Percentiles rank a stretch among this genome's conserved stretches.
Conservation (phyloP, 2,329 filamentous ascomycete species). For the Aspergillus japonicus region DNA sequence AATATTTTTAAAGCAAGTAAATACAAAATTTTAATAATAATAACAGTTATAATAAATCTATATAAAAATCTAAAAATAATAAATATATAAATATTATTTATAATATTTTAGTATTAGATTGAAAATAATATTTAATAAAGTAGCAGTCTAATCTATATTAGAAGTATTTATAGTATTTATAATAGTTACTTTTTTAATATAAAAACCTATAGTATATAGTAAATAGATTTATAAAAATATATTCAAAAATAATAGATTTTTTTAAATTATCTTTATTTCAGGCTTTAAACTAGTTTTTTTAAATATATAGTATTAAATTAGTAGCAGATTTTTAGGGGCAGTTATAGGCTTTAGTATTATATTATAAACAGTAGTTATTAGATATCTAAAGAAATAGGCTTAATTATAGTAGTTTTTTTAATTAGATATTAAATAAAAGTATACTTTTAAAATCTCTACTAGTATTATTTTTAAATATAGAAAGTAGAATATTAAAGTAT, state of each 20-base stretch:
- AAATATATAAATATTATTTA: background rate
- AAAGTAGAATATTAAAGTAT: too few species aligned
- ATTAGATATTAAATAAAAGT: too few species aligned
- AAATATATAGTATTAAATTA: background rate
- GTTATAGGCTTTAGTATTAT: background rate
- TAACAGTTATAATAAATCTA: too few species aligned
- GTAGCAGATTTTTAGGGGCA: background rate
- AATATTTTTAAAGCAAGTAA: background rate
- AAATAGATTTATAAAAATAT: background rate
- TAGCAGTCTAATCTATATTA: too few species aligned
- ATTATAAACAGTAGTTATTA: background rate
- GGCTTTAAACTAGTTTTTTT: too few species aligned
- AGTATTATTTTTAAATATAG: too few species aligned
- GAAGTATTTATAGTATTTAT: too few species aligned
- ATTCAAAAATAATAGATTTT: background rate
- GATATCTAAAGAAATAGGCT: background rate
- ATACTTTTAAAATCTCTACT: too few species aligned
- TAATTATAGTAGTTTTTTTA: background rate
- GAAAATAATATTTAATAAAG: too few species aligned
- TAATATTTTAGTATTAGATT: background rate
- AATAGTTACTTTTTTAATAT: too few species aligned
- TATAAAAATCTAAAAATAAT: background rate
- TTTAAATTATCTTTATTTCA: background rate
- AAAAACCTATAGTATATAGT: background rate
- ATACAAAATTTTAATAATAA: too few species aligned